Evolutionary conservation across 2,329 filamentous ascomycete genomes (phyloP), one percentile per base, ranked within the genome.

Genomic region (Alternaria sp.): DNA sequence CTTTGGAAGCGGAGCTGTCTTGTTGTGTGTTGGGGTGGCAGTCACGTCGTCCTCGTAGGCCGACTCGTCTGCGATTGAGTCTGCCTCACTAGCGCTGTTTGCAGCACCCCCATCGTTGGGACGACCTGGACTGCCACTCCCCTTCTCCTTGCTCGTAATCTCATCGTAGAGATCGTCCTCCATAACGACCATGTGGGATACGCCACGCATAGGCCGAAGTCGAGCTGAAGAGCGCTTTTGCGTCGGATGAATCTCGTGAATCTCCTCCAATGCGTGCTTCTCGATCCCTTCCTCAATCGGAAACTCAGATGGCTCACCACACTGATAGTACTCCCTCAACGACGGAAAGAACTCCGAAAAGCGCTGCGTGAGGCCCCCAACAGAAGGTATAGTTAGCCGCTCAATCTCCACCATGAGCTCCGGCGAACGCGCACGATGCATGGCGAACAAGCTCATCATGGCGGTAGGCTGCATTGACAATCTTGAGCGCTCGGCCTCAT

Each of bases 271-370:
- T 5, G 73, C 72, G 48, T 74, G 67, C 61, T 80, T 76, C 61
- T 80, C 77, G 26, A 78, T 78, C 41, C 72, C 67, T 38, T 79
- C 74, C 54, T 81, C 72, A 5, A 70, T 70, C 28, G 67, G 63
- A 49, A 81, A 78, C 32, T 74, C 75, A 22, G 66, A 67, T 14
- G 75, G 61, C 47, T 74, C 77, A 34, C 77, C 75, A n/a, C 62
- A 20, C 22, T 78, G 73, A 54, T 79, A 76, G 44, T 80, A 73
- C 51, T 79, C 78, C 24, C 71, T 76, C 51, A 84, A 63, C 9
- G 79, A 79, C 5, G 82, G 82, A 18, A 84, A 64, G 12, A 83
- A 72, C 67, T 81, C 79, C 0, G 81, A 82, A 12, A 84, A 69
- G 20, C 81, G 77, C 51, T 82, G 76, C 2, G 81, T 83, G 7